Conservation (phyloP, 176 grass and related monocot genomes). For the Coix lacrymajobi region DNA sequence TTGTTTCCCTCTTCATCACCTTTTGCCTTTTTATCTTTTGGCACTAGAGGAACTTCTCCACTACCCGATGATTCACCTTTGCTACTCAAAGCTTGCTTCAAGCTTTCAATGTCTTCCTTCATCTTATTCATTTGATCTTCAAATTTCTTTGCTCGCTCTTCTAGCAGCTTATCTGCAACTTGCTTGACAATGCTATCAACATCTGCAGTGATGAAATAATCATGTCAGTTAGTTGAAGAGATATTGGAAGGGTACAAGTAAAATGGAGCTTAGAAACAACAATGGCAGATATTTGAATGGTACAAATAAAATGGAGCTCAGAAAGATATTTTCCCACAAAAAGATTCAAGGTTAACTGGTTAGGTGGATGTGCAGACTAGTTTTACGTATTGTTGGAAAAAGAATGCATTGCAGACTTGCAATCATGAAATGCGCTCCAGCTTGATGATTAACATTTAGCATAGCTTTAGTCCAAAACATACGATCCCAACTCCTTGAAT, state of each 20-base stretch:
- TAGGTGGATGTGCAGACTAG: neutral
- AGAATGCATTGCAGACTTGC: neutral
- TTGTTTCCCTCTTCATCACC: too few species aligned
- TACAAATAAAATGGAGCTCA: slow-evolving; percentile 5
- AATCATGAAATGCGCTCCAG: neutral
- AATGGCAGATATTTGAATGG: neutral
- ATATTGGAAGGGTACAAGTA: too few species aligned
- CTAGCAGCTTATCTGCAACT: too few species aligned
- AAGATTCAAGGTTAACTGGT: neutral
- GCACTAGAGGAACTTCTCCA: too few species aligned
- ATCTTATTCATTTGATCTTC: too few species aligned
- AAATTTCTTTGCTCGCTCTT: too few species aligned
- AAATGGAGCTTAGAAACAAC: too few species aligned
- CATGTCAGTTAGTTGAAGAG: neutral
- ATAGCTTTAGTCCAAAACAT: neutral
- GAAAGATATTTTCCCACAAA: neutral
- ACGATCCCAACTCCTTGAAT: neutral
- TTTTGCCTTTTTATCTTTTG: too few species aligned
- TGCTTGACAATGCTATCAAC: too few species aligned
- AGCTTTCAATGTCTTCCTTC: too few species aligned
- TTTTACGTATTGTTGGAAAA: slow-evolving; percentile 1
- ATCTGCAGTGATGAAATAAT: neutral
- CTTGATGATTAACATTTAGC: neutral
- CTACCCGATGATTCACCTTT: too few species aligned
- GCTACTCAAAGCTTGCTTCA: too few species aligned